These are phyloP conservation scores for Tricholomella constricta DNA, from an alignment of 768 basidiomycete genomes.

Conservation along the genomic window DNA sequence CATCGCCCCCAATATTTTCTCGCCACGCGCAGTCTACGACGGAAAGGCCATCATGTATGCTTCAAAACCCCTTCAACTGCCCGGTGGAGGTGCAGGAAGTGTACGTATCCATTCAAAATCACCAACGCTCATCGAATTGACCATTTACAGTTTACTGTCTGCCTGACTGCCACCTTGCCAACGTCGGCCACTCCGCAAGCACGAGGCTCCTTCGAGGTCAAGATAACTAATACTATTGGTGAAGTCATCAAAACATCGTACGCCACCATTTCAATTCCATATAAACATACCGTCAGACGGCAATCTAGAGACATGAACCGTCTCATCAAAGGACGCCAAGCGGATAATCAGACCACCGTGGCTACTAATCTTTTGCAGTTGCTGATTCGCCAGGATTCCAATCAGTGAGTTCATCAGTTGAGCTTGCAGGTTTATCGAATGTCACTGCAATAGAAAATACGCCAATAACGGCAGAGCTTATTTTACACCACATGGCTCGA, in stretches of 20 bases:
- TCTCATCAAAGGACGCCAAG: slow-evolving; percentile 17
- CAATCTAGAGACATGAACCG: slow-evolving; percentile 28
- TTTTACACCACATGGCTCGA: slow-evolving; percentile 35
- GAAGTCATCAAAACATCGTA: slow-evolving; percentile 39
- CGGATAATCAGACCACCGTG: slow-evolving; percentile 28
- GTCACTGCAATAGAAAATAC: slow-evolving; percentile 32
- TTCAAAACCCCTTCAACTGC: slow-evolving; percentile 28
- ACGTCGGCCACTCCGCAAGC: slow-evolving; percentile 7
- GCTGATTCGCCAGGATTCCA: slow-evolving; percentile 47
- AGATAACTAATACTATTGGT: slow-evolving; percentile 39
- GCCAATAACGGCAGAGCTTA: slow-evolving; percentile 49
- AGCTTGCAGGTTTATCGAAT: too few relatives aligned
- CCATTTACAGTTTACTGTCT: slow-evolving; percentile 34
- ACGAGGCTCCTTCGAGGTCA: slow-evolving; percentile 32
- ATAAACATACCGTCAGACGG: too few relatives aligned
- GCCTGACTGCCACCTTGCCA: slow-evolving; percentile 19
- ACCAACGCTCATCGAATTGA: neutral
- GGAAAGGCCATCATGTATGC: slow-evolving; percentile 45
- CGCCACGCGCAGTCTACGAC: slow-evolving; percentile 48
- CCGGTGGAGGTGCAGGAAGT: slow-evolving; percentile 27
- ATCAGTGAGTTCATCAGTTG: slow-evolving; percentile 35
- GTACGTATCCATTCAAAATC: too few relatives aligned
- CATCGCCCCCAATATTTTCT: slow-evolving; percentile 36
- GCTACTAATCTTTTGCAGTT: slow-evolving; percentile 52
- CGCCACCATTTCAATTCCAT: slow-evolving; percentile 1